Conservation (phyloP, 352 stramenopile genomes). For the Ophiocytium majus region DNA sequence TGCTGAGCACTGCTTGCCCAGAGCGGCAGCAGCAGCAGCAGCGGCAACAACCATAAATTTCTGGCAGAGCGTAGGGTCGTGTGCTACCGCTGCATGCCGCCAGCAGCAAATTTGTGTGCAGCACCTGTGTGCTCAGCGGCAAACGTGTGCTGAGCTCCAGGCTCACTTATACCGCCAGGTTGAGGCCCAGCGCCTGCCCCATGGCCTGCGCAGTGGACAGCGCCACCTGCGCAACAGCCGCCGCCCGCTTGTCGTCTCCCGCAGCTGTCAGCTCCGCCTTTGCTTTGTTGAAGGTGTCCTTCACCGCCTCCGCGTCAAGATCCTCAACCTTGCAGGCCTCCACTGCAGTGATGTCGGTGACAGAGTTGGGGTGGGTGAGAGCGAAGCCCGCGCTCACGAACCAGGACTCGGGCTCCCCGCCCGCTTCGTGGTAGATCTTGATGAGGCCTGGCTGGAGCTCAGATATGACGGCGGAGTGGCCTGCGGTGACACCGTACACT, state of each 20-base stretch:
- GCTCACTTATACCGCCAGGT: neutral
- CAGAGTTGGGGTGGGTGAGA: constrained; percentile 89
- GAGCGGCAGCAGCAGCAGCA: too few species aligned
- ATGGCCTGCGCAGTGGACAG: constrained; percentile 58
- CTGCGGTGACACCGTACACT: constrained; percentile 94
- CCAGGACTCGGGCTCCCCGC: constrained; percentile 82
- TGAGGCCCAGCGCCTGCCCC: neutral
- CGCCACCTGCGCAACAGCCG: constrained; percentile 90
- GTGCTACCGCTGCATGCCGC: too few species aligned
- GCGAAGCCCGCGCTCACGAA: constrained; percentile 95
- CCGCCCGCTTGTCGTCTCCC: constrained; percentile 78
- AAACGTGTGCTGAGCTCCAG: neutral
- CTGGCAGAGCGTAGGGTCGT: too few species aligned
- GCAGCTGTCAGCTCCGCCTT: constrained; percentile 73
- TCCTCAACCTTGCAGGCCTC: constrained; percentile 95
- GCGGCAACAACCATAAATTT: too few species aligned
- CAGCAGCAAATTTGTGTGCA: too few species aligned
- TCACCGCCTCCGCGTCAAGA: constrained; percentile 81
- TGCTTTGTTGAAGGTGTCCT: constrained; percentile 81
- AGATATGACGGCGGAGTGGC: constrained; percentile 91
- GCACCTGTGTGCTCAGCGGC: too few species aligned
- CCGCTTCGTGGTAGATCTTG: constrained; percentile 68
- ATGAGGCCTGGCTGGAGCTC: constrained; percentile 94
- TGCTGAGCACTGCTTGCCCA: too few species aligned
- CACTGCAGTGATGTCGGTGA: constrained; percentile 93